Evolutionary conservation across 176 grass and related monocot species (phyloP), one percentile per base, ranked within the genome.

Genomic region (Aegilops tauschii): DNA sequence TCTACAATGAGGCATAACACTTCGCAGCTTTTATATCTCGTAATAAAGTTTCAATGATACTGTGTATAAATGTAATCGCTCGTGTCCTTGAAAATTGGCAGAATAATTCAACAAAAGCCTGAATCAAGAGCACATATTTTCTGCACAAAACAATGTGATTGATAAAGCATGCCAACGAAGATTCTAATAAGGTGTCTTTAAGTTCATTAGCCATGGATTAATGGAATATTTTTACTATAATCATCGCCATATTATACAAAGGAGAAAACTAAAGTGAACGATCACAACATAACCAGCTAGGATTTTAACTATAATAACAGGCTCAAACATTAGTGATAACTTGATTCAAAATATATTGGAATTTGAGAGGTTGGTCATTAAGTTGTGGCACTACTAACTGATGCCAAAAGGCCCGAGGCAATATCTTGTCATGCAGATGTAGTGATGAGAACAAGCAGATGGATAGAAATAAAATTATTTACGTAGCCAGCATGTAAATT

Each of bases 131-230:
- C 52, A 73, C 11, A 73, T 54, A 32, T 69, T 16, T 75, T 75
- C 78, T 87, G 69, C 9, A 21, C 12, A 69, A 64, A 87, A 27
- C n/a, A 65, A 71, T 73, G 77, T 73, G 49, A 30, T 74, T 81
- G 75, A 65, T 29, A 87, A 65, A 74, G 61, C 29, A 75, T 47
- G 40, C 5, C 29, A 52, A 42, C 6, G 37, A 49, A 63, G 45
- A 49, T 5, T 74, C 56, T 80, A 63, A 5, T 8, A 50, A 18
- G 18, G 13, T 36, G 12, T 27, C 18, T 73, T 67, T 34, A 63
- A 49, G 49, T 34, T 74, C 39, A 25, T 5, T 27, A 37, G 27
- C 5, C 65, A 65, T 65, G 5, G 25, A 65, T 16, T 2, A 65
- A 12, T 14, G 25, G 30, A 65, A 31, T 30, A 7, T 30, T 29